These are phyloP conservation scores for Hemisphaericaspora lyxosophila DNA, from an alignment of 1,139 yeast species.

Conservation along the genomic window DNA sequence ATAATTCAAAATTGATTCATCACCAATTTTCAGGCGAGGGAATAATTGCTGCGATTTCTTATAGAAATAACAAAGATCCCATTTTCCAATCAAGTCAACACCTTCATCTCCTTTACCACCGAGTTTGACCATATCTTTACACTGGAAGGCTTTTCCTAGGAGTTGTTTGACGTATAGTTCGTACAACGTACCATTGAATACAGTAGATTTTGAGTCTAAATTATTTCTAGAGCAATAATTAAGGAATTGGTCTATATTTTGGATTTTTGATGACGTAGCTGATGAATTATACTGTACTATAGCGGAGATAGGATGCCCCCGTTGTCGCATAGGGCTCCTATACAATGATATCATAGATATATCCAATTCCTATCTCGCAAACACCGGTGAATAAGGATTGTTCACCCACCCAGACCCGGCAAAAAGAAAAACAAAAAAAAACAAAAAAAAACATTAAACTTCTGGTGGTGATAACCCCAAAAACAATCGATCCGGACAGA, in stretches of 20 bases:
- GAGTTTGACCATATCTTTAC: slow-evolving; percentile 38
- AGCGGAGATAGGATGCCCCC: no score
- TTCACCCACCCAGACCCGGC: no score
- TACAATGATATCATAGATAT: no score
- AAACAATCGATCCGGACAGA: neutral
- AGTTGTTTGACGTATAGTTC: slow-evolving; percentile 57
- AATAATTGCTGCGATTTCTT: slow-evolving; percentile 8
- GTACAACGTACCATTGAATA: slow-evolving; percentile 68
- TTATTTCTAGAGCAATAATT: slow-evolving; percentile 26
- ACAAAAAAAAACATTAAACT: neutral
- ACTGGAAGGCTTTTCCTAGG: slow-evolving; percentile 39
- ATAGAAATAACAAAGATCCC: slow-evolving; percentile 47
- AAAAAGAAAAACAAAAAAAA: no score
- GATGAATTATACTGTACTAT: neutral
- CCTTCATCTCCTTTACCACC: slow-evolving; percentile 81
- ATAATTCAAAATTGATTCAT: slow-evolving; percentile 13
- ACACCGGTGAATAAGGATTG: no score
- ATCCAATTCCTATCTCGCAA: no score
- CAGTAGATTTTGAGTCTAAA: slow-evolving; percentile 37
- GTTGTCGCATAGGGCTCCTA: no score
- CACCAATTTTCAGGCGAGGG: slow-evolving; percentile 9
- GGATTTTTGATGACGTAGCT: slow-evolving; percentile 8
- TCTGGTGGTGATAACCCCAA: no score
- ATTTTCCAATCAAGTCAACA: slow-evolving; percentile 61
- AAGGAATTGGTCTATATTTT: slow-evolving; percentile 30